Conservation (phyloP, 2,329 filamentous ascomycete species). For the Trichophyton mentagrophytes region DNA sequence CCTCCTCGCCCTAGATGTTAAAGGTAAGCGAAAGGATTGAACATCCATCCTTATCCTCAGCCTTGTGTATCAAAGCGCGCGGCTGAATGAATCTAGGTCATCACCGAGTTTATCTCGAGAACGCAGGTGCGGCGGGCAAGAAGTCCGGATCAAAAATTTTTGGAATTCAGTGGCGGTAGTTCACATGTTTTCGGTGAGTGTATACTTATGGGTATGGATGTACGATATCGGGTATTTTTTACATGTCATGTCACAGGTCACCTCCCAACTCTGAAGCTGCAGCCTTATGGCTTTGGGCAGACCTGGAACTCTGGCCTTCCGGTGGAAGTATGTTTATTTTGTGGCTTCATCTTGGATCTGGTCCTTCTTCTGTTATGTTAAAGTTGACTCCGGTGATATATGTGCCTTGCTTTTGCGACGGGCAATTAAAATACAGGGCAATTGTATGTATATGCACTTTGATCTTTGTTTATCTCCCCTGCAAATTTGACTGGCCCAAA, state of each 20-base stretch:
- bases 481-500: no score
- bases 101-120: slow-evolving; percentile 34
- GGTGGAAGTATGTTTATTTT: neutral
- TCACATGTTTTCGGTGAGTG: neutral
- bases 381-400: neutral
- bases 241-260: no score
- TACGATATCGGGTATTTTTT: no score
- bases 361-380: neutral
- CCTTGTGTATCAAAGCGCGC: neutral
- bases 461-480: no score
- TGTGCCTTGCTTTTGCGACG: neutral
- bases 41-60: neutral
- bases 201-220: no score
- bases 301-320: neutral
- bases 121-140: slow-evolving; percentile 29
- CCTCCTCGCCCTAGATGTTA: slow-evolving; percentile 67
- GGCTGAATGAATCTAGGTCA: slow-evolving; percentile 23
- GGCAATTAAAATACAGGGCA: neutral
- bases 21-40: slow-evolving; percentile 33
- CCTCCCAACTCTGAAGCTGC: neutral
- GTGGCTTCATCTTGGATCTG: neutral
- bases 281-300: neutral
- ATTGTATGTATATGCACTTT: neutral
- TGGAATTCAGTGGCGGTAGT: slow-evolving; percentile 35
- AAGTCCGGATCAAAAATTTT: slow-evolving; percentile 37